Evolutionary conservation across 2,329 filamentous ascomycete genomes (phyloP), one percentile per base, ranked within the genome.

Genomic region (Sclerotinia sclerotiorum): DNA sequence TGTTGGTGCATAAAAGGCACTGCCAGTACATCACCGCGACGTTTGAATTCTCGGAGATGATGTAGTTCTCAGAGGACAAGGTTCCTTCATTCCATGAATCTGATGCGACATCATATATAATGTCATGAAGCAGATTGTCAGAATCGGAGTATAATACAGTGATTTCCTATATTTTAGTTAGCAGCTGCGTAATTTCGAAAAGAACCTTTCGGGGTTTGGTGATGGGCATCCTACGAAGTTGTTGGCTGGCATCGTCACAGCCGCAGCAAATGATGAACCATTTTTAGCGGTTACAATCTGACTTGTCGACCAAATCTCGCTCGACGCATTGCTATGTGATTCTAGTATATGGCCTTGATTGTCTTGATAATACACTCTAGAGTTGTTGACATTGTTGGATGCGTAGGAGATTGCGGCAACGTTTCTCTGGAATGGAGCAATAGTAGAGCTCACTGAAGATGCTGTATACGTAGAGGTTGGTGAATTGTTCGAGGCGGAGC

Each of bases 351-450:
- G 29, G 2, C 71, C 71, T 15, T 48, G 39, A 39, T 60, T 57
- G 42, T 69, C 62, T 65, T 71, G 71, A 48, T 71, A 72, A 51
- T 72, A 72, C 2, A 72, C 58, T 32, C 61, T 48, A 17, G 71
- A 69, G 7, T 32, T 68, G 24, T 71, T 71, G 27, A 56, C 46
- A 24, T 49, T 63, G 42, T 65, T 51, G 21, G 49, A 58, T 17
- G 39, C 8, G 55, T 68, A 72, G 44, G 71, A 69, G 15, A 71
- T 32, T 4, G 71, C 70, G 3, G 71, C 71, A 64, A 72, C 44
- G 55, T 69, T 71, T 44, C 65, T 65, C 48, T 42, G 29, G 13
- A 64, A 49, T 19, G 49, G 51, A n/a, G 58, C 44, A 46, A 52
- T 15, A 32, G 48, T 57, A 55, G 64, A 67, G 27, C 32, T 42